These are phyloP conservation scores for Microthlaspi erraticum DNA, from an alignment of 345 rosid genomes.

Conservation along the genomic window DNA sequence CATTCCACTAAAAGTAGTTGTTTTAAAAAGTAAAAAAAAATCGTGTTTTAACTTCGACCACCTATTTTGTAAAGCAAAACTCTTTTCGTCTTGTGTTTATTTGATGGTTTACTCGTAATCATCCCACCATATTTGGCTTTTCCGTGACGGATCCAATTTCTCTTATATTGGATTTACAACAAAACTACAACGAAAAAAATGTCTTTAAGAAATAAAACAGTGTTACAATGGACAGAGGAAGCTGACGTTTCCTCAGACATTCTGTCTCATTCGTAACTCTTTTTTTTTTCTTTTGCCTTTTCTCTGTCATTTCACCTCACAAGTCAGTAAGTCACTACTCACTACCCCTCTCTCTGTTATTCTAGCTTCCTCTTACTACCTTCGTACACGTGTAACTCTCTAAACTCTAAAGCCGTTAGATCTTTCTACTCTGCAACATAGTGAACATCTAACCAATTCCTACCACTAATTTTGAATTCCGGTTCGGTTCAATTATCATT, in stretches of 20 bases:
- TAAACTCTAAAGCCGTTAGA: neutral
- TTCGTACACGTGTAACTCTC: slow-evolving; percentile 23
- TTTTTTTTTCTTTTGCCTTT: neutral
- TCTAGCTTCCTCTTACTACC: slow-evolving; percentile 20
- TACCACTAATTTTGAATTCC: neutral
- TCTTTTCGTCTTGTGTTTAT: too few species aligned
- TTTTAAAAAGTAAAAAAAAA: too few species aligned
- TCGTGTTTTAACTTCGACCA: too few species aligned
- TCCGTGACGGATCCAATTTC: neutral
- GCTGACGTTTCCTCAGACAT: slow-evolving; percentile 36
- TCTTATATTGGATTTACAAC: neutral
- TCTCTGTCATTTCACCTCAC: slow-evolving; percentile 39
- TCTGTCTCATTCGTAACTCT: slow-evolving; percentile 38
- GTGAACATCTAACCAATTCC: neutral
- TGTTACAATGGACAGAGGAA: slow-evolving; percentile 14
- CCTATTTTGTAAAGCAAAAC: too few species aligned
- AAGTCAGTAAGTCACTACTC: too few species aligned
- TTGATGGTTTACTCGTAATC: neutral
- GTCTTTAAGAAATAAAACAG: neutral
- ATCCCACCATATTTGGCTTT: neutral
- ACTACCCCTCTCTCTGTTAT: slow-evolving; percentile 2
- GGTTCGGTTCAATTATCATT: slow-evolving; percentile 8
- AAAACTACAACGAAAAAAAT: neutral
- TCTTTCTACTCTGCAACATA: slow-evolving; percentile 4
- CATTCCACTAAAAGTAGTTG: too few species aligned